Evolutionary conservation across 306 rosid species (phyloP).

Genomic region (Prunus padus): DNA sequence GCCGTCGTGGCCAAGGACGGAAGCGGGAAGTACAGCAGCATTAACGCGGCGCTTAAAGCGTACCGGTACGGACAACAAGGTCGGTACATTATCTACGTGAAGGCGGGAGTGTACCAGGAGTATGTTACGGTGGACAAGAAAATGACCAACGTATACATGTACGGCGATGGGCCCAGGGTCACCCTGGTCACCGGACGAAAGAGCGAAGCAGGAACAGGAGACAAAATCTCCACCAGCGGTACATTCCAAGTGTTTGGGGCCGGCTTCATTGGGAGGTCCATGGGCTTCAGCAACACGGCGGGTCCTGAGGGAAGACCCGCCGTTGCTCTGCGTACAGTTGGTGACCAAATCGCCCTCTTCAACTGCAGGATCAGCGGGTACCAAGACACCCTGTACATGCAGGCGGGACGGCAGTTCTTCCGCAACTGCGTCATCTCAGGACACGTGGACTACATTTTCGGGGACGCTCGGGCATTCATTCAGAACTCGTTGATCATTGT

Average conservation of each 20-base stretch:
- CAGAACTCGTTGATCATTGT: conserved; percentile 55
- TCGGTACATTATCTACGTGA: conserved; percentile 56
- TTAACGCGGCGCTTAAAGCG: conserved; percentile 43
- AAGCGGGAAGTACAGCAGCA: conserved; percentile 47
- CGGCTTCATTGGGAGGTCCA: conserved; percentile 46
- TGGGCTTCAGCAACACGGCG: conserved; percentile 65
- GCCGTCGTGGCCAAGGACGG: conserved; percentile 78
- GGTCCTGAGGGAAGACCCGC: conserved; percentile 71
- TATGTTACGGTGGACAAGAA: conserved; percentile 31
- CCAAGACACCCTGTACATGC: conserved; percentile 69
- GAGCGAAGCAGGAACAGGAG: conserved; percentile 23
- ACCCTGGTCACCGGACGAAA: conserved; percentile 59
- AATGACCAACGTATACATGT: conserved; percentile 39
- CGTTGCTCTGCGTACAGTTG: conserved; percentile 71
- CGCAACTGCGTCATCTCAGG: conserved; percentile 78
- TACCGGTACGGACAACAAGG: conserved; percentile 43
- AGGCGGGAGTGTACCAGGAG: conserved; percentile 64
- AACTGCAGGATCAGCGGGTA: conserved; percentile 58
- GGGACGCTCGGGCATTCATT: conserved; percentile 43
- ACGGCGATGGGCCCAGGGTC: conserved; percentile 62
- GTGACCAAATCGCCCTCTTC: conserved; percentile 45
- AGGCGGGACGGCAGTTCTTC: conserved; percentile 62
- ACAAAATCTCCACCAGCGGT: conserved; percentile 32
- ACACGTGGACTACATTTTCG: conserved; percentile 75
- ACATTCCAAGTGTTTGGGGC: not conserved